Percentiles rank a stretch among this genome's conserved stretches.
phyloP scores from a whole-genome alignment of 257 asterid genomes.

The Solanum pennellii region DNA sequence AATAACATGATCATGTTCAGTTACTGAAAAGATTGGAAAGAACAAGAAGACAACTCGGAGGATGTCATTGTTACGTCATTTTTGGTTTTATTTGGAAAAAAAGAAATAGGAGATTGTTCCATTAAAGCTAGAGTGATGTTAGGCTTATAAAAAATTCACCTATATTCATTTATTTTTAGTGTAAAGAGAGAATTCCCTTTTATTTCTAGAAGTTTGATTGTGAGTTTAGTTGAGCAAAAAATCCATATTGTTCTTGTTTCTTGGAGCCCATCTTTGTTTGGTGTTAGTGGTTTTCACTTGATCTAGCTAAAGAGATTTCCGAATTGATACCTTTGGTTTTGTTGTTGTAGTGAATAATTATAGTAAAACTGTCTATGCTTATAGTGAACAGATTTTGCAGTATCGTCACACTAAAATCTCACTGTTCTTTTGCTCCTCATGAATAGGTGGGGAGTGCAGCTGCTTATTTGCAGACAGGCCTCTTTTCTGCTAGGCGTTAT shows the following conservation, averaged over 20 bases:
- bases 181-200: background rate
- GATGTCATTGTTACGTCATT: background rate
- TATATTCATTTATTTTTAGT: background rate
- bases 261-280: background rate
- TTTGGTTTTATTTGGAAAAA: background rate
- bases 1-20: background rate
- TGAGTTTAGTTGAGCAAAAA: background rate
- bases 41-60: background rate
- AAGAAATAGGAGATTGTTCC: background rate
- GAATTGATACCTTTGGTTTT: background rate
- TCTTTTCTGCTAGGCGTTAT: constrained; percentile 41
- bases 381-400: background rate
- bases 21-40: background rate
- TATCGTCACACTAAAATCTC: background rate
- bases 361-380: background rate
- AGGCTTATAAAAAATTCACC: background rate
- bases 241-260: background rate
- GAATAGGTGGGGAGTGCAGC: constrained; percentile 89
- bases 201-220: background rate
- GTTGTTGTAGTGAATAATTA: background rate
- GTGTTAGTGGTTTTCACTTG: background rate
- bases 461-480: constrained; percentile 71
- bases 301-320: background rate
- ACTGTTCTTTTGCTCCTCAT: background rate
- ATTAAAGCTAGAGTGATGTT: background rate